Evolutionary conservation across 2,329 filamentous ascomycete genomes (phyloP).

Genomic region (Podosphaera aphanis): DNA sequence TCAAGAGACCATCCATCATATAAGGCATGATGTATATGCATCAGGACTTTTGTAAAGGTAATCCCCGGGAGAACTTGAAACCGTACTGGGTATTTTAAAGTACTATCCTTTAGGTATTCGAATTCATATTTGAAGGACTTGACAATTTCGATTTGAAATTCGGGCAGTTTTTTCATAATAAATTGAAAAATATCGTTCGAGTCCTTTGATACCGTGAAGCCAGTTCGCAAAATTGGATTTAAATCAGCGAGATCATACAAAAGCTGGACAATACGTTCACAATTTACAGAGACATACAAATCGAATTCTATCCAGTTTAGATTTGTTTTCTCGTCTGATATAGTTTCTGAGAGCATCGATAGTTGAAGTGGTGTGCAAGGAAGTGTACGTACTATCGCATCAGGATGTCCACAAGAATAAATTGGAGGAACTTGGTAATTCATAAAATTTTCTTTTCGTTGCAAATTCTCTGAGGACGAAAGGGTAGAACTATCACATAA

Average conservation of each 20-base stretch:
- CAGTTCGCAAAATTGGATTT: slow-evolving; percentile 51
- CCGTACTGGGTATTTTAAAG: slow-evolving; percentile 27
- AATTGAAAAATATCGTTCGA: slow-evolving; percentile 33
- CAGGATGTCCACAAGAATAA: slow-evolving; percentile 12
- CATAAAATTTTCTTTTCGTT: neutral
- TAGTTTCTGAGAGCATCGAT: slow-evolving; percentile 61
- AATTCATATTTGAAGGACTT: slow-evolving; percentile 20
- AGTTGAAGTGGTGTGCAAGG: slow-evolving; percentile 52
- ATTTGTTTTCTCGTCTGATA: slow-evolving; percentile 35
- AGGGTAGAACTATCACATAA: slow-evolving; percentile 7
- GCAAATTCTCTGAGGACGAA: neutral
- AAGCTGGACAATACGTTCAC: slow-evolving; percentile 22
- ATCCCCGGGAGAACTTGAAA: slow-evolving; percentile 27
- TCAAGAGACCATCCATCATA: slow-evolving; percentile 93
- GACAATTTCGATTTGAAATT: slow-evolving; percentile 18
- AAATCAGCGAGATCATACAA: slow-evolving; percentile 24
- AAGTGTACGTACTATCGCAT: slow-evolving; percentile 23
- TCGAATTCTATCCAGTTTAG: slow-evolving; percentile 54
- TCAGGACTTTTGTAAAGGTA: slow-evolving; percentile 14
- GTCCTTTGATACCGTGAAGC: slow-evolving; percentile 34
- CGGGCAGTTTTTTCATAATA: slow-evolving; percentile 30
- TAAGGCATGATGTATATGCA: slow-evolving; percentile 52
- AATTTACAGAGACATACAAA: slow-evolving; percentile 14
- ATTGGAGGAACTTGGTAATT: neutral
- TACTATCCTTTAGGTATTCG: slow-evolving; percentile 17